phyloP scores from a whole-genome alignment of 805 yeast species.

The Spathaspora boniae region DNA sequence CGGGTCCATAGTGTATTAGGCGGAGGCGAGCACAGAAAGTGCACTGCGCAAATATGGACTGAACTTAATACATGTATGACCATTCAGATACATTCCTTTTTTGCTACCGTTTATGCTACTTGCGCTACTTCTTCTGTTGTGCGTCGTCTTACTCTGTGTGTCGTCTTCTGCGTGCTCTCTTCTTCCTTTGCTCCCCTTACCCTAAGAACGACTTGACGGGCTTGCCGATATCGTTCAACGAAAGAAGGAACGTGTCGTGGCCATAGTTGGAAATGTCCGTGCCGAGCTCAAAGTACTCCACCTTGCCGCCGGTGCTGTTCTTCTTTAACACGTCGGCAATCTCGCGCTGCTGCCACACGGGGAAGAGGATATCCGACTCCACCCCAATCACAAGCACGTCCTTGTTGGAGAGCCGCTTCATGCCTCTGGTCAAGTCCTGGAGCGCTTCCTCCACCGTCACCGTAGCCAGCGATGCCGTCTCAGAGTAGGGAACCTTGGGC shows the following conservation, averaged over 20 bases:
- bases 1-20: slow-evolving; percentile 29
- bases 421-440: slow-evolving; percentile 63
- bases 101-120: too few relatives aligned
- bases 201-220: slow-evolving; percentile 66
- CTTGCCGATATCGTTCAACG: slow-evolving; percentile 73
- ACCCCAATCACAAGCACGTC: slow-evolving; percentile 82
- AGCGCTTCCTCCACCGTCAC: slow-evolving; percentile 53
- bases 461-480: slow-evolving; percentile 45
- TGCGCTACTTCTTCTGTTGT: neutral
- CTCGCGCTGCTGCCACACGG: slow-evolving; percentile 92
- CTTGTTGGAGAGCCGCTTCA: slow-evolving; percentile 57
- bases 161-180: too few relatives aligned
- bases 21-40: neutral
- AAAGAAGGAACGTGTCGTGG: slow-evolving; percentile 85
- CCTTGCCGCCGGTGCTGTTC: slow-evolving; percentile 23
- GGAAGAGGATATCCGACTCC: slow-evolving; percentile 88
- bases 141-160: neutral
- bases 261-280: slow-evolving; percentile 79
- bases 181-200: too few relatives aligned
- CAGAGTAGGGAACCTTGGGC: slow-evolving; percentile 51
- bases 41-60: too few relatives aligned
- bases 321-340: slow-evolving; percentile 56
- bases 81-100: too few relatives aligned
- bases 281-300: slow-evolving; percentile 70
- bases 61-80: too few relatives aligned